Conservation (phyloP, 164 flowering plant species). For the Berberis thunbergii region DNA sequence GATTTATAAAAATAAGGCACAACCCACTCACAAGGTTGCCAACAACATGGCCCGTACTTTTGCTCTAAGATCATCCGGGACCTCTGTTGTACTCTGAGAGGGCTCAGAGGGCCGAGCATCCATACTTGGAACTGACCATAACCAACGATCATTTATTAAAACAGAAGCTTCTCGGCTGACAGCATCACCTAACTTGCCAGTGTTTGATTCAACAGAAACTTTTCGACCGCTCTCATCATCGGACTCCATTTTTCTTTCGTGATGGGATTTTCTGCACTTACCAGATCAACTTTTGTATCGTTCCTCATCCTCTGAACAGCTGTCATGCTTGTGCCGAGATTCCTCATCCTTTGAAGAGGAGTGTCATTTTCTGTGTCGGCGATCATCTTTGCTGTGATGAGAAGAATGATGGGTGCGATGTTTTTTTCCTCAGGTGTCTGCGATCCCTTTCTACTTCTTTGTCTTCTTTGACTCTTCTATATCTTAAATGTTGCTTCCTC, state of each 20-base stretch:
- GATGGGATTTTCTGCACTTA: constrained; percentile 20
- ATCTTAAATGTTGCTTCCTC: constrained; percentile 47
- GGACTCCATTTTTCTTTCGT: constrained; percentile 28
- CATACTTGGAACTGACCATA: constrained; percentile 10
- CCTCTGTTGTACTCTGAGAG: constrained; percentile 15
- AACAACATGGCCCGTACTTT: constrained; percentile 77
- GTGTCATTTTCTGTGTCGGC: constrained; percentile 34
- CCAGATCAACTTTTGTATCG: constrained; percentile 15
- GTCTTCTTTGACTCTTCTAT: constrained; percentile 22
- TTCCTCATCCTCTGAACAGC: constrained; percentile 37
- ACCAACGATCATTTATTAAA: constrained; percentile 11
- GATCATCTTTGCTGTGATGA: constrained; percentile 30
- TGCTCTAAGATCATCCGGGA: constrained; percentile 75
- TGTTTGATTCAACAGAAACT: constrained; percentile 23
- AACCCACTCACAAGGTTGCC: constrained; percentile 42
- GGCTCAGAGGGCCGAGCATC: constrained; percentile 20
- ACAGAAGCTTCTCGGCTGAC: constrained; percentile 16
- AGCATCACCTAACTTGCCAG: constrained; percentile 16
- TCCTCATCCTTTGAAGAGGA: constrained; percentile 36
- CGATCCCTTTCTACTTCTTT: constrained; percentile 25
- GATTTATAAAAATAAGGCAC: too few relatives aligned
- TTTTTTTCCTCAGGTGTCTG: constrained; percentile 43
- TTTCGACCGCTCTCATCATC: constrained; percentile 49
- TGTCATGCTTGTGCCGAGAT: constrained; percentile 26
- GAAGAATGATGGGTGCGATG: constrained; percentile 28